These are phyloP conservation scores for Aureobasidium leucospermi DNA, from an alignment of 2,329 filamentous ascomycete species.

Conservation along the genomic window DNA sequence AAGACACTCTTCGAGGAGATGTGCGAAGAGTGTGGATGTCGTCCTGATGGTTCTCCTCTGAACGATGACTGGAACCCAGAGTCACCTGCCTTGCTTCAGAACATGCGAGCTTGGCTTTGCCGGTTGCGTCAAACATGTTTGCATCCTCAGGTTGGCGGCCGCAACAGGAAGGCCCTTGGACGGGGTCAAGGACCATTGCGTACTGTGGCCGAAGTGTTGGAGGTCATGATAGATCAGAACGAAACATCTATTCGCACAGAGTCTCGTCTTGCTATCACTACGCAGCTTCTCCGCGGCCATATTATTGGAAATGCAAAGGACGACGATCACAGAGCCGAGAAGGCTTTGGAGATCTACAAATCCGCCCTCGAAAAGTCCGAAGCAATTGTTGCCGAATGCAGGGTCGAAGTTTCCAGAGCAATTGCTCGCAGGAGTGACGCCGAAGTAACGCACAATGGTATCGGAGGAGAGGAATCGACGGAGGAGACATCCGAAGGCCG, in stretches of 20 bases:
- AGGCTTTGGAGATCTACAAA: slow-evolving; percentile 65
- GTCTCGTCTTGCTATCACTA: slow-evolving; percentile 53
- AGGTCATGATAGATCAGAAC: slow-evolving; percentile 85
- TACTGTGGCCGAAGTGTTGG: slow-evolving; percentile 78
- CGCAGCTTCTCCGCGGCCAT: slow-evolving; percentile 64
- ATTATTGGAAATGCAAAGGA: slow-evolving; percentile 67
- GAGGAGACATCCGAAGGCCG: slow-evolving; percentile 21
- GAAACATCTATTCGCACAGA: slow-evolving; percentile 59
- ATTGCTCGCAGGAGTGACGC: background rate
- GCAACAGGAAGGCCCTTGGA: slow-evolving; percentile 57
- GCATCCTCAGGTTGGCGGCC: slow-evolving; percentile 71
- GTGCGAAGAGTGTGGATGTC: slow-evolving; percentile 61
- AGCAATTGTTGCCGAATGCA: slow-evolving; percentile 54
- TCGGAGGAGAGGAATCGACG: slow-evolving; percentile 23
- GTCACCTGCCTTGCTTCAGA: slow-evolving; percentile 49
- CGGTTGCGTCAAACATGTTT: slow-evolving; percentile 74
- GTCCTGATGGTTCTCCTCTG: slow-evolving; percentile 55
- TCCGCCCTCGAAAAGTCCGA: slow-evolving; percentile 35
- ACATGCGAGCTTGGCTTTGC: slow-evolving; percentile 73
- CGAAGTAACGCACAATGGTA: slow-evolving; percentile 17
- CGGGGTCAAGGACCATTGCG: slow-evolving; percentile 57
- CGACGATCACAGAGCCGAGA: slow-evolving; percentile 43
- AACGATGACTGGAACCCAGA: slow-evolving; percentile 58
- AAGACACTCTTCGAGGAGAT: slow-evolving; percentile 67
- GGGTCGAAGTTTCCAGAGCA: slow-evolving; percentile 44